Evolutionary conservation across 371 early-diverging fungal species (phyloP).

Genomic region (Fennellomyces sp.): DNA sequence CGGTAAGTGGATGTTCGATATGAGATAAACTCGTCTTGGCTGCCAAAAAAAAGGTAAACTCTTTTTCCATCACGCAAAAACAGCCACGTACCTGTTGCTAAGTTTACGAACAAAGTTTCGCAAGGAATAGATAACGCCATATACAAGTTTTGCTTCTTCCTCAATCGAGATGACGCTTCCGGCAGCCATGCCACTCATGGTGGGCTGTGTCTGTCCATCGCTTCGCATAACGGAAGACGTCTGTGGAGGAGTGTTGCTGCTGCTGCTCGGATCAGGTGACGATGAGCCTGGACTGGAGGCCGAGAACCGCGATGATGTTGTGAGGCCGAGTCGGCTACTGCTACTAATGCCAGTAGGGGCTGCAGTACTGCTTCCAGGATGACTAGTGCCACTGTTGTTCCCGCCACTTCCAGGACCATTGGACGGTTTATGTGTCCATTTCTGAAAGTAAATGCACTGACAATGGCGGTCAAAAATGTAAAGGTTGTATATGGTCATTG

Average conservation of each 20-base stretch:
- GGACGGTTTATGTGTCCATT: conserved; percentile 61
- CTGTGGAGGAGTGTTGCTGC: conserved; percentile 24
- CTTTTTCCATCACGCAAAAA: background rate
- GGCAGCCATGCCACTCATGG: conserved; percentile 41
- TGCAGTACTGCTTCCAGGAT: conserved; percentile 22
- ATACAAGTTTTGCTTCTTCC: conserved; percentile 93
- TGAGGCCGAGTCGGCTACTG: conserved; percentile 31
- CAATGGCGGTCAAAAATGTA: conserved; percentile 95
- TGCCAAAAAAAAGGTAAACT: conserved; percentile 14
- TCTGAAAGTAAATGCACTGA: conserved; percentile 83
- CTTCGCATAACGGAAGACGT: conserved; percentile 24
- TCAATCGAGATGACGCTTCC: conserved; percentile 71
- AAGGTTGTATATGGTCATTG: conserved; percentile 77
- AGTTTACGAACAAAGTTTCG: conserved; percentile 88
- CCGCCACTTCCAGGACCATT: conserved; percentile 25
- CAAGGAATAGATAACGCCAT: conserved; percentile 88
- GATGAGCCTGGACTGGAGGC: conserved; percentile 44
- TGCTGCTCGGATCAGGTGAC: conserved; percentile 19
- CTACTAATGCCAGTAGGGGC: conserved; percentile 13
- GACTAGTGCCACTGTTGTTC: conserved; percentile 32
- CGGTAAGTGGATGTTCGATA: conserved; percentile 86
- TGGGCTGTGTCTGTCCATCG: conserved; percentile 20
- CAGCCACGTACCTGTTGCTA: conserved; percentile 38
- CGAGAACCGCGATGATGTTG: conserved; percentile 36
- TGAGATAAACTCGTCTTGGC: conserved; percentile 75